A percentile compares a stretch with the other conserved stretches of the same genome.
Conservation (phyloP, 768 basidiomycete genomes). For the Psilocybe cyanescens region DNA sequence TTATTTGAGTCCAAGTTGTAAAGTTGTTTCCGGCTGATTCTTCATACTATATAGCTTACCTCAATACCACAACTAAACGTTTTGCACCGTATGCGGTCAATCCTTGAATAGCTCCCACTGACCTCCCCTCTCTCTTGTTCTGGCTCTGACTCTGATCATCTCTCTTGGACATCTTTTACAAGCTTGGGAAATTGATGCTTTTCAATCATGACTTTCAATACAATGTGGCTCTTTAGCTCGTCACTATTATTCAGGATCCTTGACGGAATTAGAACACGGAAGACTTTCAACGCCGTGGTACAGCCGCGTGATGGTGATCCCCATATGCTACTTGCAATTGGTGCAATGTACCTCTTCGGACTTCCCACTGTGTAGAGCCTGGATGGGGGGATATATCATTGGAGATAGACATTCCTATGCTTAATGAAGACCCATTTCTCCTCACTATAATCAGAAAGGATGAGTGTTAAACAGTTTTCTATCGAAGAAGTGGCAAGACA, state of each 20-base stretch:
- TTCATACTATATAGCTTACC: too few relatives aligned
- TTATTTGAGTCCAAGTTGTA: too few relatives aligned
- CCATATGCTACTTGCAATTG: neutral
- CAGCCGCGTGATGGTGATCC: slow-evolving; percentile 4
- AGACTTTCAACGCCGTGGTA: slow-evolving; percentile 3
- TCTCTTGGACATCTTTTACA: neutral
- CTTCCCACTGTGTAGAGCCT: neutral
- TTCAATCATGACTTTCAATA: neutral
- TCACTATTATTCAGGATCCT: neutral
- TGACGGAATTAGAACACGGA: slow-evolving; percentile 4
- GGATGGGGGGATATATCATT: slow-evolving; percentile 5
- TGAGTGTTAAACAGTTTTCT: neutral
- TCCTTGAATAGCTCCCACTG: too few relatives aligned
- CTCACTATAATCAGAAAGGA: neutral
- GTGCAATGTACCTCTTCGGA: neutral
- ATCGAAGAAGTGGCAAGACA: slow-evolving; percentile 7
- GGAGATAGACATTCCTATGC: neutral
- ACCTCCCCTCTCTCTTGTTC: neutral
- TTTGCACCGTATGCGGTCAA: too few relatives aligned
- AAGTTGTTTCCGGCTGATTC: neutral
- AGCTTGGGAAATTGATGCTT: neutral
- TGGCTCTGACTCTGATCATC: neutral
- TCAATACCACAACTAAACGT: too few relatives aligned
- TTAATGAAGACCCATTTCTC: neutral
- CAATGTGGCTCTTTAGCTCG: neutral